These are phyloP conservation scores for Termitomyces sp. DNA, from an alignment of 1,284 basidiomycete genomes.

Conservation along the genomic window DNA sequence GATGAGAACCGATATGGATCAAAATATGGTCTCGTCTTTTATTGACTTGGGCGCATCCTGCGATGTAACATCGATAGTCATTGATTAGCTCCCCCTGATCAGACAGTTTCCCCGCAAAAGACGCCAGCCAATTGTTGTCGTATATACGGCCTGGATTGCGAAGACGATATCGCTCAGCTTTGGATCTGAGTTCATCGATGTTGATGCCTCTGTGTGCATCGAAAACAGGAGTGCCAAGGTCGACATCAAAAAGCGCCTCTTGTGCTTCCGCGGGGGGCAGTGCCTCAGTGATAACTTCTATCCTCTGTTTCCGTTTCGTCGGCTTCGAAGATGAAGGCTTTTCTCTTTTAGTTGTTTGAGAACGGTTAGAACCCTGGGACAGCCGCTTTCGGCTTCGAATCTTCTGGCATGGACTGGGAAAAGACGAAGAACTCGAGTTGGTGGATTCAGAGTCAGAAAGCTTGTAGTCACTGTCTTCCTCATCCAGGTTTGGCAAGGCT, in stretches of 20 bases:
- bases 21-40: constrained; percentile 68
- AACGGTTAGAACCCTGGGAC: neutral
- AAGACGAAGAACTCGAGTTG: constrained; percentile 13
- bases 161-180: constrained; percentile 47
- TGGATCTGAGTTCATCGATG: constrained; percentile 46
- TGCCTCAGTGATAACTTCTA: neutral
- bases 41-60: constrained; percentile 58
- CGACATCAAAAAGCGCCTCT: constrained; percentile 19
- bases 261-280: constrained; percentile 6
- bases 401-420: constrained; percentile 18
- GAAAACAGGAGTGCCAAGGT: constrained; percentile 43
- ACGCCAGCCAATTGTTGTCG: constrained; percentile 57
- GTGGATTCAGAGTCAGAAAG: constrained; percentile 4
- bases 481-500: neutral
- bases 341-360: neutral
- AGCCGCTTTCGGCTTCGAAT: constrained; percentile 7
- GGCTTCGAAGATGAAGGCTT: neutral
- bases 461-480: constrained; percentile 16
- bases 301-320: constrained; percentile 1
- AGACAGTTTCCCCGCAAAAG: constrained; percentile 61
- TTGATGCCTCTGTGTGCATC: constrained; percentile 58
- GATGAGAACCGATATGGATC: constrained; percentile 64
- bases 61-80: constrained; percentile 63
- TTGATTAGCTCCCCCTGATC: constrained; percentile 47
- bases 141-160: constrained; percentile 51